Conservation (phyloP, 2,329 filamentous ascomycete genomes). For the Chrysoporthe puriensis region DNA sequence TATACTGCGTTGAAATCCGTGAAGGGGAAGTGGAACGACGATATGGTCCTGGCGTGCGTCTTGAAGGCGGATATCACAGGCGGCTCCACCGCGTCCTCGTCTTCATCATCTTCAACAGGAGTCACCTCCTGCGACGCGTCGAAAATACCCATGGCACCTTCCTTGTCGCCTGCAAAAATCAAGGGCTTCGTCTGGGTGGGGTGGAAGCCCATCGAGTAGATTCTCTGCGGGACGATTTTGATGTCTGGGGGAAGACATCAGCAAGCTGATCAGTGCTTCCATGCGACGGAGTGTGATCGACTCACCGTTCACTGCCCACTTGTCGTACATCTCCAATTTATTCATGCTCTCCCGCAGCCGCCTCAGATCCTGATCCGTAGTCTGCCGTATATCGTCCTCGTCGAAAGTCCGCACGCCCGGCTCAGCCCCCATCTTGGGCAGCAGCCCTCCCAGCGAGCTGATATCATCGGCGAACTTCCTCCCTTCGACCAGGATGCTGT, state of each 20-base stretch:
- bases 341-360: constrained; percentile 77
- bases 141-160: constrained; percentile 87
- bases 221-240: constrained; percentile 85
- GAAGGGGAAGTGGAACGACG: constrained; percentile 78
- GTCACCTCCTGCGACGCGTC: constrained; percentile 76
- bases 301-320: constrained; percentile 78
- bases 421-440: constrained; percentile 67
- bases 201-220: constrained; percentile 88
- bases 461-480: constrained; percentile 72
- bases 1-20: constrained; percentile 76
- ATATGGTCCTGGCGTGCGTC: constrained; percentile 85
- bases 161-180: constrained; percentile 92
- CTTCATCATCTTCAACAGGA: constrained; percentile 60
- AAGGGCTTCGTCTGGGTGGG: constrained; percentile 84
- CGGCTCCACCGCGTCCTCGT: constrained; percentile 68
- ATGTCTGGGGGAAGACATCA: constrained; percentile 62
- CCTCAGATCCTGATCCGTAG: constrained; percentile 75
- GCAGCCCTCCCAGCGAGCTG: constrained; percentile 66
- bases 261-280: background rate
- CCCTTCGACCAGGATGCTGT: constrained; percentile 79
- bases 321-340: constrained; percentile 76
- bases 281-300: constrained; percentile 16
- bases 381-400: constrained; percentile 80
- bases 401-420: constrained; percentile 85
- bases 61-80: constrained; percentile 90